Evolutionary conservation across 208 protist genomes (phyloP).

Genomic region (Trypanosoma congolense): DNA sequence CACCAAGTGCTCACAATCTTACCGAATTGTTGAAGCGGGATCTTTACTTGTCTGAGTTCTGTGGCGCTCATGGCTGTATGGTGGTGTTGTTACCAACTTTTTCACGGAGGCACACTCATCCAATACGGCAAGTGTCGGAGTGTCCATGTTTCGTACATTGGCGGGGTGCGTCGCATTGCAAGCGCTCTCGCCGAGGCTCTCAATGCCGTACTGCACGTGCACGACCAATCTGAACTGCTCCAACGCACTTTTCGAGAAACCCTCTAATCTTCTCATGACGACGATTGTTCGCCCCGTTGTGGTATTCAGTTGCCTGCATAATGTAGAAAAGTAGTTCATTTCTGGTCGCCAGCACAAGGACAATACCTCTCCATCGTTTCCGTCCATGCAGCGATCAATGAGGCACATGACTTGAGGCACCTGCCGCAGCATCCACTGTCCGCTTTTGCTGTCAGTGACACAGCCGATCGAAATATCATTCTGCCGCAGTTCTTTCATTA

Average conservation of each 20-base stretch:
- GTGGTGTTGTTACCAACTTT: not conserved
- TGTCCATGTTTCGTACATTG: slow-evolving; percentile 30
- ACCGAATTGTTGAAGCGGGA: not conserved
- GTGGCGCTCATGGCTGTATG: not conserved
- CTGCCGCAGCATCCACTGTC: slow-evolving; percentile 65
- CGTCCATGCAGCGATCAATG: slow-evolving; percentile 76
- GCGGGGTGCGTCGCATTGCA: slow-evolving; percentile 35
- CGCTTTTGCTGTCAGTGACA: slow-evolving; percentile 82
- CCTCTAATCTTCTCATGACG: slow-evolving; percentile 75
- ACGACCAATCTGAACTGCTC: slow-evolving; percentile 78
- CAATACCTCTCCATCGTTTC: slow-evolving; percentile 49
- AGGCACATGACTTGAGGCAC: slow-evolving; percentile 45
- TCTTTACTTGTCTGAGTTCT: not conserved
- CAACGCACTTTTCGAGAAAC: slow-evolving; percentile 69
- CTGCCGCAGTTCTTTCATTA: slow-evolving; percentile 66
- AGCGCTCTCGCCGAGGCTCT: slow-evolving; percentile 34
- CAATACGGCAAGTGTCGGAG: slow-evolving; percentile 56
- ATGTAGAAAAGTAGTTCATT: slow-evolving; percentile 81
- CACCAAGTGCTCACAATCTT: too few relatives aligned
- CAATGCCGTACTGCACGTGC: slow-evolving; percentile 50
- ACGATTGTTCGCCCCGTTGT: slow-evolving; percentile 55
- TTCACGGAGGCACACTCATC: slow-evolving; percentile 13
- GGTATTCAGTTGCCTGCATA: slow-evolving; percentile 61
- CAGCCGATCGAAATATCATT: slow-evolving; percentile 78
- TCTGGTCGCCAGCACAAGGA: slow-evolving; percentile 71